Percentiles rank a stretch among this genome's conserved stretches.
phyloP scores from a whole-genome alignment of 345 rosid species.

The Bruguiera sexangula region DNA sequence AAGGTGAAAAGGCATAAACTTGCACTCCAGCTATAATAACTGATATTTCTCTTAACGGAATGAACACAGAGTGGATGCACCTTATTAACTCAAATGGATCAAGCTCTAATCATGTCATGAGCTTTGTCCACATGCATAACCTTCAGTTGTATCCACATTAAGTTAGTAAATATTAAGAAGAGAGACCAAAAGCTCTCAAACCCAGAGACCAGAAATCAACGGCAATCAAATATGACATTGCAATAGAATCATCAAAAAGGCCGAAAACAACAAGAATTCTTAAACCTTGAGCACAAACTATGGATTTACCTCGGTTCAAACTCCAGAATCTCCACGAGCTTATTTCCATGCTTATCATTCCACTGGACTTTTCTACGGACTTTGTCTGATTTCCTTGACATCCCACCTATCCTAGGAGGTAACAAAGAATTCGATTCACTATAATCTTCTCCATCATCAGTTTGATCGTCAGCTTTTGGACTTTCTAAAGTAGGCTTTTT shows the following conservation, averaged over 20 bases:
- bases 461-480: conserved; percentile 32
- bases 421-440: conserved; percentile 67
- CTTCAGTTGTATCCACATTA: background rate
- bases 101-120: no score
- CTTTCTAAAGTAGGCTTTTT: conserved; percentile 10
- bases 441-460: conserved; percentile 51
- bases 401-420: conserved; percentile 68
- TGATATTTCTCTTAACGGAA: conserved; percentile 3
- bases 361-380: conserved; percentile 75
- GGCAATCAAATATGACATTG: conserved; percentile 4
- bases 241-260: conserved; percentile 11
- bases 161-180: background rate
- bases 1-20: background rate
- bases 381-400: conserved; percentile 57
- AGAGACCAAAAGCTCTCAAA: conserved; percentile 9
- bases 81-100: no score
- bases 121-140: no score
- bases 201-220: conserved; percentile 7
- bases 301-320: conserved; percentile 76
- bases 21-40: background rate
- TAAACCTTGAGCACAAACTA: background rate
- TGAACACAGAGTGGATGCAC: background rate
- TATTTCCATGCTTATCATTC: conserved; percentile 82
- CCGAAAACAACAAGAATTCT: conserved; percentile 6
- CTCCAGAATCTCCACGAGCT: conserved; percentile 75